Conservation (phyloP, 2,329 filamentous ascomycete species). For the Falciphora oryzae region DNA sequence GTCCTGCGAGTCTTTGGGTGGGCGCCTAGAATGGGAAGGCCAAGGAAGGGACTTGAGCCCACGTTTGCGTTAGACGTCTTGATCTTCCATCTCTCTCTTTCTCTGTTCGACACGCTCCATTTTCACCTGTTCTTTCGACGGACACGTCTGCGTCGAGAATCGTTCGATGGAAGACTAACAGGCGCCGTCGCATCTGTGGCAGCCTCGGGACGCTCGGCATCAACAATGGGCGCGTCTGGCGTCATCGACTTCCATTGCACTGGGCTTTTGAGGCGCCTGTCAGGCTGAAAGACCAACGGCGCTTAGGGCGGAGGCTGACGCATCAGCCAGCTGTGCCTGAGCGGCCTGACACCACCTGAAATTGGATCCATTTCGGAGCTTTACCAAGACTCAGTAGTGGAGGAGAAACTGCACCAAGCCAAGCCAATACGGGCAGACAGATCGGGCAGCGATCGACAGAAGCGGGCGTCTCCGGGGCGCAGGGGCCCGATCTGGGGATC, state of each 20-base stretch:
- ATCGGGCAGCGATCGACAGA: not conserved
- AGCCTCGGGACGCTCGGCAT: not conserved
- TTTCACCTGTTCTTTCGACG: not conserved
- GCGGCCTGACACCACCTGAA: not conserved
- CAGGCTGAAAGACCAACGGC: not conserved
- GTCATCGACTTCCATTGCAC: not conserved
- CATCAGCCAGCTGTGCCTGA: too few species aligned
- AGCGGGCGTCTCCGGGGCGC: not conserved
- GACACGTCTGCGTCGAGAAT: not conserved
- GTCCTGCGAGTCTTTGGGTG: conserved; percentile 7
- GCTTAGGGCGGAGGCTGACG: not conserved
- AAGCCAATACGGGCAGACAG: not conserved
- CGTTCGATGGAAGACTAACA: not conserved
- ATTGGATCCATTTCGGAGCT: not conserved
- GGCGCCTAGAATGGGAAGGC: not conserved
- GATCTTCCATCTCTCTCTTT: not conserved
- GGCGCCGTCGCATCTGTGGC: not conserved
- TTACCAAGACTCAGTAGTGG: not conserved
- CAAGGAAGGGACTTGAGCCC: not conserved
- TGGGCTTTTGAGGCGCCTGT: too few species aligned
- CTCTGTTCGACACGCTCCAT: not conserved
- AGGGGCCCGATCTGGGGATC: not conserved
- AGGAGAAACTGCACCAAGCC: not conserved
- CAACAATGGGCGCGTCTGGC: not conserved
- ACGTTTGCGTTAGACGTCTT: not conserved